phyloP scores from a whole-genome alignment of 108 stramenopile species.

The Cylindrotheca closterium region DNA sequence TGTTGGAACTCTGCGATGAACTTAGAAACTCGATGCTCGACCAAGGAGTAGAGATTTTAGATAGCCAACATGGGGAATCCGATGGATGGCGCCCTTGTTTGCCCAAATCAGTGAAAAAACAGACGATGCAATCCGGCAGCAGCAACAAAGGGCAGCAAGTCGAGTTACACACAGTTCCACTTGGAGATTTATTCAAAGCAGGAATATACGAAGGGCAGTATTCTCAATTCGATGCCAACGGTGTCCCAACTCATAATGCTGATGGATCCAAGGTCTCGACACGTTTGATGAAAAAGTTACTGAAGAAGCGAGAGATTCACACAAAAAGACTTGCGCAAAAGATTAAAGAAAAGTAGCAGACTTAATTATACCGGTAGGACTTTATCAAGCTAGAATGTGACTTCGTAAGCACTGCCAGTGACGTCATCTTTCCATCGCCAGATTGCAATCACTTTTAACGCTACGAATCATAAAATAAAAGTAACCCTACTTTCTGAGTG shows the following conservation, averaged over 20 bases:
- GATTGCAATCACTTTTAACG: too few relatives aligned
- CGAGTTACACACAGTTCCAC: constrained; percentile 11
- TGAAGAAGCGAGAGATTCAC: constrained; percentile 44
- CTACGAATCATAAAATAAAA: neutral
- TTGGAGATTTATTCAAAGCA: constrained; percentile 41
- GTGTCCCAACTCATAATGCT: constrained; percentile 51
- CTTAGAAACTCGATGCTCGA: constrained; percentile 61
- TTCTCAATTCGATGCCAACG: constrained; percentile 32
- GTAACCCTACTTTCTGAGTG: neutral
- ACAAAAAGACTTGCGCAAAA: constrained; percentile 9
- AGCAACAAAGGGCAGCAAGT: neutral
- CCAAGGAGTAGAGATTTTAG: constrained; percentile 64
- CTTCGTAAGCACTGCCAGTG: too few relatives aligned
- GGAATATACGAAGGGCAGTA: constrained; percentile 48
- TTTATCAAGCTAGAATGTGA: too few relatives aligned
- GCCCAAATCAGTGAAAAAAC: constrained; percentile 8
- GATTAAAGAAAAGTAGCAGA: too few relatives aligned
- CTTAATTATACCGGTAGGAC: too few relatives aligned
- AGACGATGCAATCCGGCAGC: neutral
- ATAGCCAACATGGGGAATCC: constrained; percentile 15
- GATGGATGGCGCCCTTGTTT: constrained; percentile 29
- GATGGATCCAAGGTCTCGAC: constrained; percentile 59
- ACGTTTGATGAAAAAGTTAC: constrained; percentile 46
- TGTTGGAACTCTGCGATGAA: constrained; percentile 68
- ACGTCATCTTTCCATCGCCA: too few relatives aligned